phyloP scores from a whole-genome alignment of 2,329 filamentous ascomycete genomes.

The Macrophomina phaseolina region DNA sequence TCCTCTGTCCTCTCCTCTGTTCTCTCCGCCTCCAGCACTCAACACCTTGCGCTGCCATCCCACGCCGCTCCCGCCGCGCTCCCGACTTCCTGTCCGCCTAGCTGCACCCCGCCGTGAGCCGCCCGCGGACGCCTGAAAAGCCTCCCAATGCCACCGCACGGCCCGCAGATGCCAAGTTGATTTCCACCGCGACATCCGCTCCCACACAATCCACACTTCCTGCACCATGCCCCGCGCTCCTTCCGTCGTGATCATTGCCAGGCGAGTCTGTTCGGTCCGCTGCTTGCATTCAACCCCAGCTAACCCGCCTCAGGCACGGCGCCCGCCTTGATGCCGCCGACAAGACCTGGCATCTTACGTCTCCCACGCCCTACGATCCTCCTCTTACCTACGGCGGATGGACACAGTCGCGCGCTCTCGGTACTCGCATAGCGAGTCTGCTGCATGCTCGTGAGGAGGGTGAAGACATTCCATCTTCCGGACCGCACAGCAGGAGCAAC shows the following conservation, averaged over 20 bases:
- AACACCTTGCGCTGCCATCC: background rate
- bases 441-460: slow-evolving; percentile 57
- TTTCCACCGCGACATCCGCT: slow-evolving; percentile 22
- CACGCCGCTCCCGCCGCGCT: background rate
- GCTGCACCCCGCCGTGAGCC: background rate
- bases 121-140: slow-evolving; percentile 1
- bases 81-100: background rate
- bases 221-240: slow-evolving; percentile 51
- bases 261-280: slow-evolving; percentile 41
- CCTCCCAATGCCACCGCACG: slow-evolving; percentile 20
- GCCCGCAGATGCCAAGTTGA: slow-evolving; percentile 15
- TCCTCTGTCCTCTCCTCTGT: background rate
- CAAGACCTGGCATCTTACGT: slow-evolving; percentile 92
- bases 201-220: background rate
- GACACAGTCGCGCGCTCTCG: slow-evolving; percentile 82
- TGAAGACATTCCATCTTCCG: slow-evolving; percentile 43
- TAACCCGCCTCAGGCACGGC: slow-evolving; percentile 69
- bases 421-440: slow-evolving; percentile 80
- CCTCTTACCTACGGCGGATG: slow-evolving; percentile 94
- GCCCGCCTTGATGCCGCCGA: slow-evolving; percentile 93
- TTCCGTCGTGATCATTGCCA: slow-evolving; percentile 57
- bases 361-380: slow-evolving; percentile 92
- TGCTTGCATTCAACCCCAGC: slow-evolving; percentile 21
- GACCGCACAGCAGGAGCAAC: slow-evolving; percentile 31
- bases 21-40: too few species aligned